Conservation (phyloP, 768 basidiomycete species). For the Boletus barrowsii region DNA sequence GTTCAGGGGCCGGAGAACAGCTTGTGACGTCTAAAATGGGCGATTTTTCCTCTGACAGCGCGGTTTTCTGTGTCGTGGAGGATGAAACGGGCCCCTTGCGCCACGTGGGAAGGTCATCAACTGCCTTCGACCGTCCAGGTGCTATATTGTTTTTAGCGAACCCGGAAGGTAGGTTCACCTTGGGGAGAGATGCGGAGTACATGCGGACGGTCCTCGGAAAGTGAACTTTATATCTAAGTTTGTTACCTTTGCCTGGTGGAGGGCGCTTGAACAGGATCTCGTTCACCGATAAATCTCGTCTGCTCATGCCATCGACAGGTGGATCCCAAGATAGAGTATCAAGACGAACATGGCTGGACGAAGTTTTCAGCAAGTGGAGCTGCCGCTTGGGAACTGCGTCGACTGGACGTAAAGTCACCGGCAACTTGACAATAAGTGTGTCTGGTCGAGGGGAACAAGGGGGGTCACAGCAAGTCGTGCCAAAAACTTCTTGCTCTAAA, state of each 20-base stretch:
- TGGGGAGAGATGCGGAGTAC: conserved; percentile 22
- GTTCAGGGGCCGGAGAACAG: conserved; percentile 64
- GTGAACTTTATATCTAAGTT: conserved; percentile 33
- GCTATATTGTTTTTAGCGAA: conserved; percentile 15
- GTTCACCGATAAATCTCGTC: conserved; percentile 59
- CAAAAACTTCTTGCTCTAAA: conserved; percentile 43
- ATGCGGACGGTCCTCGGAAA: conserved; percentile 29
- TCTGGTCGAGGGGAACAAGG: conserved; percentile 45
- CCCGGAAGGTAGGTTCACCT: conserved; percentile 39
- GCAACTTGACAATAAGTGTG: conserved; percentile 45
- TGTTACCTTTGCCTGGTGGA: conserved; percentile 30
- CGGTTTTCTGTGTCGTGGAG: conserved; percentile 9
- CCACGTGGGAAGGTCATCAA: conserved; percentile 39
- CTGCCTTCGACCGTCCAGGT: conserved; percentile 30
- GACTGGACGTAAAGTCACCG: conserved; percentile 39
- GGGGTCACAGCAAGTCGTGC: conserved; percentile 46
- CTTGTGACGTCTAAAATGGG: conserved; percentile 52
- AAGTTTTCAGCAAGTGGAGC: conserved; percentile 40
- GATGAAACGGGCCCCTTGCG: conserved; percentile 31
- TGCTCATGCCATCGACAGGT: conserved; percentile 62
- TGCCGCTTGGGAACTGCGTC: conserved; percentile 51
- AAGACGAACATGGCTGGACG: conserved; percentile 43
- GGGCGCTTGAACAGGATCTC: conserved; percentile 59
- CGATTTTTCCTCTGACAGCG: conserved; percentile 6
- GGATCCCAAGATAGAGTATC: conserved; percentile 74